phyloP scores from a whole-genome alignment of 306 rosid species.

The Cucumis melo region DNA sequence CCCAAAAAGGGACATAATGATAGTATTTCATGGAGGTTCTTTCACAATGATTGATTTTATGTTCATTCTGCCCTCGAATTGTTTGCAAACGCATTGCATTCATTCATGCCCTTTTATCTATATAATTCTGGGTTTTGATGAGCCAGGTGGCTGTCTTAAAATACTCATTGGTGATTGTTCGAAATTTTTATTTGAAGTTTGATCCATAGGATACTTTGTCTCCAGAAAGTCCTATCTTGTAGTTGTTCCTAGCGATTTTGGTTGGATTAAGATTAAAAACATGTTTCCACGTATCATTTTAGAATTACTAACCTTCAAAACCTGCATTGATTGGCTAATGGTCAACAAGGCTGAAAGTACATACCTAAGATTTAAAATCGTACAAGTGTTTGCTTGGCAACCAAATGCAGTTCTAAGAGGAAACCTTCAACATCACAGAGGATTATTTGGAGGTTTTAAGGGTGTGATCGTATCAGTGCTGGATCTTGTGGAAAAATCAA shows the following conservation, averaged over 20 bases:
- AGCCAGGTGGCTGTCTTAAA: not conserved
- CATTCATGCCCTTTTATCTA: not conserved
- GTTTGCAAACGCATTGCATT: not conserved
- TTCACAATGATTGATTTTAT: not conserved
- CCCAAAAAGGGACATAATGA: not conserved
- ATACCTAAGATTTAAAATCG: not conserved
- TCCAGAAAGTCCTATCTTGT: not conserved
- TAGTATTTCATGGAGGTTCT: not conserved
- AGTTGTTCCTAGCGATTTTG: not conserved
- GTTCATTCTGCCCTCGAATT: not conserved
- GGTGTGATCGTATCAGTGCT: not conserved
- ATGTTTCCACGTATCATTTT: not conserved
- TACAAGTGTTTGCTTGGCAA: not conserved
- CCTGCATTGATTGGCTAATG: not conserved
- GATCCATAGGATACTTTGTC: not conserved
- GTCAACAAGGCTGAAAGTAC: too few species aligned
- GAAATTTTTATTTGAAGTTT: not conserved
- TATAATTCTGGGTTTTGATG: not conserved
- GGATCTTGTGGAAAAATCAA: not conserved
- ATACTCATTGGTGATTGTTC: not conserved
- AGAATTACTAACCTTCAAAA: not conserved
- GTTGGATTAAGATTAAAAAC: not conserved
- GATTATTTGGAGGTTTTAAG: not conserved
- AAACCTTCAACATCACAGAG: not conserved
- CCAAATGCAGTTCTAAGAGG: not conserved